Conservation (phyloP, 805 yeast genomes). For the Ogataea wickerhamii region DNA sequence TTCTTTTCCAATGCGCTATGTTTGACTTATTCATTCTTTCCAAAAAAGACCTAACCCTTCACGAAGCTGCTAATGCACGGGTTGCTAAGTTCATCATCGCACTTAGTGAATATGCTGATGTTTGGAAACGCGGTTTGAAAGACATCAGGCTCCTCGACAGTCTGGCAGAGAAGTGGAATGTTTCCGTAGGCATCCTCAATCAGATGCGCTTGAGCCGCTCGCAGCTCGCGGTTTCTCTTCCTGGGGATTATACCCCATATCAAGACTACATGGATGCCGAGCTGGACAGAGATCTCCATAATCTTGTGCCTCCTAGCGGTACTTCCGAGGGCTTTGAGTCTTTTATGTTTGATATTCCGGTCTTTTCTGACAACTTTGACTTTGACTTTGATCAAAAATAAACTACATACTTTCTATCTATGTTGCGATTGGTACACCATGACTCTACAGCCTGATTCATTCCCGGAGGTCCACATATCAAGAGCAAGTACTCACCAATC, state of each 20-base stretch:
- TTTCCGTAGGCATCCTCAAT: slow-evolving; percentile 4
- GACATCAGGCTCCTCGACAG: slow-evolving; percentile 26
- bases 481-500: slow-evolving; percentile 34
- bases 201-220: neutral
- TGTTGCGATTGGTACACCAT: slow-evolving; percentile 11
- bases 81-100: slow-evolving; percentile 23
- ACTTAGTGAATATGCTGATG: slow-evolving; percentile 22
- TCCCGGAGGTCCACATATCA: slow-evolving; percentile 51
- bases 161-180: slow-evolving; percentile 30
- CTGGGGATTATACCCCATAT: neutral
- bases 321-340: neutral
- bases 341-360: slow-evolving; percentile 3
- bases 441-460: slow-evolving; percentile 24
- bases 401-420: slow-evolving; percentile 20
- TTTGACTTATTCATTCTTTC: slow-evolving; percentile 32
- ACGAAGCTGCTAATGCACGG: slow-evolving; percentile 19
- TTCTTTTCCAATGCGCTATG: slow-evolving; percentile 31
- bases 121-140: slow-evolving; percentile 31
- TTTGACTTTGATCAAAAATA: slow-evolving; percentile 15
- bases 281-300: slow-evolving; percentile 4
- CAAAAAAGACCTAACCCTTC: slow-evolving; percentile 21
- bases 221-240: neutral
- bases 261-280: slow-evolving; percentile 2
- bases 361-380: slow-evolving; percentile 6
- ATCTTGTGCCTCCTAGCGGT: slow-evolving; percentile 1